Conservation (phyloP, 352 stramenopile species). For the Phytopythium cucurbitacearum region DNA sequence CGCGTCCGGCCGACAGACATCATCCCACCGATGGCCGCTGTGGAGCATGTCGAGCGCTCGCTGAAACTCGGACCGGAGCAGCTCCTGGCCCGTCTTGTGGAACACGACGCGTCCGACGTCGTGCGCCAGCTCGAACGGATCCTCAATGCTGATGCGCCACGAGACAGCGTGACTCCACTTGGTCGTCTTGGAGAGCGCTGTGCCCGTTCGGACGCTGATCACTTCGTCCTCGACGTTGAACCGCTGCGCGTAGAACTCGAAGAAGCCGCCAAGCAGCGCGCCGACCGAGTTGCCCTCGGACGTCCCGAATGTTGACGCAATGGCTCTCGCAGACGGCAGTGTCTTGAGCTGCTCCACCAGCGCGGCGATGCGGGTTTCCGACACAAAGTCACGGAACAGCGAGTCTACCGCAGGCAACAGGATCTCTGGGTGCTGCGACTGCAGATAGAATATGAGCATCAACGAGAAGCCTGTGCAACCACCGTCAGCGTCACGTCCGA, state of each 20-base stretch:
- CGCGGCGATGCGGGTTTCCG: constrained; percentile 90
- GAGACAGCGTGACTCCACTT: constrained; percentile 63
- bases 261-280: constrained; percentile 94
- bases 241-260: constrained; percentile 94
- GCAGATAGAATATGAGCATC: constrained; percentile 96
- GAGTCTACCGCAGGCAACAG: constrained; percentile 42
- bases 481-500: constrained; percentile 6
- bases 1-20: constrained; percentile 47
- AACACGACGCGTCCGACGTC: constrained; percentile 82
- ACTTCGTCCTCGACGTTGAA: constrained; percentile 95
- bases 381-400: constrained; percentile 58
- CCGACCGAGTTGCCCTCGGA: constrained; percentile 83
- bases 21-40: constrained; percentile 35
- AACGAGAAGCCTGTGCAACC: constrained; percentile 89
- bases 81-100: constrained; percentile 54
- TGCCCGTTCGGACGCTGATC: constrained; percentile 88
- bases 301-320: constrained; percentile 49
- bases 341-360: constrained; percentile 68
- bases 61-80: constrained; percentile 54
- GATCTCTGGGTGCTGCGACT: constrained; percentile 57
- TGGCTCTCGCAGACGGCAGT: constrained; percentile 37
- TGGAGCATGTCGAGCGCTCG: constrained; percentile 52
- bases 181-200: constrained; percentile 52
- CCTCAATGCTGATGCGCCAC: constrained; percentile 85
- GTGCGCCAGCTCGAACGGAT: constrained; percentile 81